Conservation (phyloP, 116 monocot genomes). For the Zostera marina region DNA sequence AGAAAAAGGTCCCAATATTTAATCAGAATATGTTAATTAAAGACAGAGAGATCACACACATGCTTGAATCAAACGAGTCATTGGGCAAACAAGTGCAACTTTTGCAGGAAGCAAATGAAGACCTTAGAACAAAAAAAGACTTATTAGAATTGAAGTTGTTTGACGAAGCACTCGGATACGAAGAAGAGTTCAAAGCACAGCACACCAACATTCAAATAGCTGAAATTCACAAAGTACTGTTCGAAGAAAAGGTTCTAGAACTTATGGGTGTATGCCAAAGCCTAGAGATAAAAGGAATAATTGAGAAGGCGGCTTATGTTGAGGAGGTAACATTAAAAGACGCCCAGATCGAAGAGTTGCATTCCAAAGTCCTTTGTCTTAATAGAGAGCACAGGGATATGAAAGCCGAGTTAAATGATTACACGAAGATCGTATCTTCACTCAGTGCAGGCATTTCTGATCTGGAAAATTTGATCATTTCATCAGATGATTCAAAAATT, state of each 20-base stretch:
- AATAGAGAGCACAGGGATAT: conserved; percentile 29
- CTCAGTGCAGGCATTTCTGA: conserved; percentile 20
- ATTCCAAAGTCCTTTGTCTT: conserved; percentile 14
- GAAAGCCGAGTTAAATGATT: conserved; percentile 23
- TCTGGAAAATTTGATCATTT: conserved; percentile 27
- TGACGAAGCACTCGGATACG: conserved; percentile 25
- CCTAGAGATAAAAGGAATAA: conserved; percentile 24
- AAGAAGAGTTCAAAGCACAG: conserved; percentile 31
- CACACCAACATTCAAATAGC: conserved; percentile 18
- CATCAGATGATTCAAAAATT: conserved; percentile 7
- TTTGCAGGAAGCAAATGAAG: conserved; percentile 18
- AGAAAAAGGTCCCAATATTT: conserved; percentile 23
- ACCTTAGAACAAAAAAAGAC: conserved; percentile 17
- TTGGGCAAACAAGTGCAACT: conserved; percentile 12
- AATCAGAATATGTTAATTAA: conserved; percentile 13
- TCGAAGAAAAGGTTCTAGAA: conserved; percentile 47
- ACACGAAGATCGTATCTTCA: conserved; percentile 18
- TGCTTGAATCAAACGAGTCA: conserved; percentile 15
- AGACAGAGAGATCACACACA: conserved; percentile 19
- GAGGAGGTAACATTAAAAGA: conserved; percentile 16
- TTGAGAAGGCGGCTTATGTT: conserved; percentile 17
- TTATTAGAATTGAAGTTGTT: conserved; percentile 12
- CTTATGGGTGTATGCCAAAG: conserved; percentile 21
- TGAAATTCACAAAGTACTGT: conserved; percentile 23
- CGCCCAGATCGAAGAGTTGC: conserved; percentile 13